phyloP scores from a whole-genome alignment of 2,329 filamentous ascomycete genomes.

The Endoconidiophora polonica region DNA sequence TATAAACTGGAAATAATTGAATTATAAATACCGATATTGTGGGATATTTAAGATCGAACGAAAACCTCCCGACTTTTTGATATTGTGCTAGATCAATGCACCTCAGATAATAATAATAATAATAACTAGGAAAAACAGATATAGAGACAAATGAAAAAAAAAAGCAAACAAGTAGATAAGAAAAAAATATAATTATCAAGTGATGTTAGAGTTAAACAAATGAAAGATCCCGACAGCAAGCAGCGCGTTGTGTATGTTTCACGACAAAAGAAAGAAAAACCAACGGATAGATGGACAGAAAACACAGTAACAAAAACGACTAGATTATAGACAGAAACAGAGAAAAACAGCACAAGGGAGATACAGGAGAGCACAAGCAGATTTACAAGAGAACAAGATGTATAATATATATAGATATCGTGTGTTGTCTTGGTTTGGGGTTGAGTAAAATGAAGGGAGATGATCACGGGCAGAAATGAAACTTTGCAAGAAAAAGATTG shows the following conservation, averaged over 20 bases:
- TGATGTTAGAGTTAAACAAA: slow-evolving; percentile 12
- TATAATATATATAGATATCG: too few relatives aligned
- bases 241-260: too few relatives aligned
- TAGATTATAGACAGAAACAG: neutral
- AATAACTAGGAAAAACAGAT: neutral
- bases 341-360: neutral
- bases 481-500: too few relatives aligned
- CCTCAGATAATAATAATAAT: too few relatives aligned
- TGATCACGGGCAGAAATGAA: neutral
- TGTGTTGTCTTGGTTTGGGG: too few relatives aligned
- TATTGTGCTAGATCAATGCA: too few relatives aligned
- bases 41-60: neutral
- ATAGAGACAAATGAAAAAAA: neutral
- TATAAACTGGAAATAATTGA: too few relatives aligned
- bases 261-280: slow-evolving; percentile 15
- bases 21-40: too few relatives aligned
- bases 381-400: too few relatives aligned
- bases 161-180: slow-evolving; percentile 1
- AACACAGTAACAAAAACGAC: neutral
- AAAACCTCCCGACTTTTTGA: neutral
- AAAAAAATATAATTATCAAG: slow-evolving; percentile 6
- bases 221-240: too few relatives aligned
- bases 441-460: neutral
- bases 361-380: neutral
- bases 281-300: slow-evolving; percentile 13